Evolutionary conservation across 2,329 filamentous ascomycete species (phyloP).

Genomic region (Colletotrichum zoysiae): DNA sequence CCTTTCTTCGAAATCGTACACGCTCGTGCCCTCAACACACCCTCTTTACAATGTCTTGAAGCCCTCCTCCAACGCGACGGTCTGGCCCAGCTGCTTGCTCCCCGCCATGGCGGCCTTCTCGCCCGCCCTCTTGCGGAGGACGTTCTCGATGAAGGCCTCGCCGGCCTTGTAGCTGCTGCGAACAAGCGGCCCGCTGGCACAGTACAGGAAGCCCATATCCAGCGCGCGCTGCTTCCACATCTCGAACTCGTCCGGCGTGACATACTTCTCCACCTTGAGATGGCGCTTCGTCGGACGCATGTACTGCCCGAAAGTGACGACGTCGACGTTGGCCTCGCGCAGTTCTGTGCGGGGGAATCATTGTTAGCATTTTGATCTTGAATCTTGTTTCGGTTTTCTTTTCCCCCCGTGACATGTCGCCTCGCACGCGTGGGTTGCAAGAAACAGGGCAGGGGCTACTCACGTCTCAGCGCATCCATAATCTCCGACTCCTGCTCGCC

Average conservation of each 20-base stretch:
- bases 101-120: constrained; percentile 51
- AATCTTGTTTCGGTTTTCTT: no score
- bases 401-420: not conserved
- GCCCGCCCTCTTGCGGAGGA: constrained; percentile 83
- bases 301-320: constrained; percentile 99
- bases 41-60: constrained; percentile 33
- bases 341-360: constrained; percentile 55
- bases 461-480: constrained; percentile 79
- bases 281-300: constrained; percentile 99
- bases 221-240: constrained; percentile 90
- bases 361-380: not conserved
- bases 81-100: constrained; percentile 53
- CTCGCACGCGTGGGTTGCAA: no score
- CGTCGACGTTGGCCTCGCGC: constrained; percentile 84
- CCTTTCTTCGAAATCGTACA: constrained; percentile 24
- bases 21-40: not conserved
- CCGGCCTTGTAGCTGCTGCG: constrained; percentile 97
- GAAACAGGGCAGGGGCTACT: constrained; percentile 46
- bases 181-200: constrained; percentile 91
- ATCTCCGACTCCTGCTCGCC: constrained; percentile 93
- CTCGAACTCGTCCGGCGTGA: constrained; percentile 92
- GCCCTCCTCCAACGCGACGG: constrained; percentile 54
- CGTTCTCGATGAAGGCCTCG: constrained; percentile 98
- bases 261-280: constrained; percentile 95
- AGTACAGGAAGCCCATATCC: constrained; percentile 97